A percentile compares a stretch with the other conserved stretches of the same genome.
Conservation (phyloP, 2,329 filamentous ascomycete genomes). For the Colletotrichum paranaense region DNA sequence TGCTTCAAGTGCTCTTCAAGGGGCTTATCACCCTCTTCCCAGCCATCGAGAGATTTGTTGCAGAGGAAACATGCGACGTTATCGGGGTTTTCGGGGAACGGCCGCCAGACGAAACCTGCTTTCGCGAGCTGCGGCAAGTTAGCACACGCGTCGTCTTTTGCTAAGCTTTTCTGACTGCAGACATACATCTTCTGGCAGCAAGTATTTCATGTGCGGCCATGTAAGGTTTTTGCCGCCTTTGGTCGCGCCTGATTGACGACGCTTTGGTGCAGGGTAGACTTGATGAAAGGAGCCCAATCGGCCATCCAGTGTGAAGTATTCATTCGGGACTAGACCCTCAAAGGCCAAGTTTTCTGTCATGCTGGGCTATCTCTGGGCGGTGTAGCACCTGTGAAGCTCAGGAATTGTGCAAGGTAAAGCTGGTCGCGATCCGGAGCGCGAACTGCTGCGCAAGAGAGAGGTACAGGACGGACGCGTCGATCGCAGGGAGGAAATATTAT, state of each 20-base stretch:
- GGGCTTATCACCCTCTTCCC: constrained; percentile 89
- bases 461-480: constrained; percentile 24
- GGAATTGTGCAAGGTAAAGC: not conserved
- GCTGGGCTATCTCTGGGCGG: not conserved
- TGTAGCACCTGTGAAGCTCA: not conserved
- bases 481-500: constrained; percentile 29
- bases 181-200: constrained; percentile 70
- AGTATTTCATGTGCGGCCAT: constrained; percentile 81
- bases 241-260: constrained; percentile 75
- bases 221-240: constrained; percentile 67
- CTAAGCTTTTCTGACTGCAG: constrained; percentile 15
- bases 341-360: constrained; percentile 29
- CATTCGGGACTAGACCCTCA: constrained; percentile 42
- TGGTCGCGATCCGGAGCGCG: constrained; percentile 18
- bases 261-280: constrained; percentile 71
- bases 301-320: constrained; percentile 75
- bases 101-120: constrained; percentile 92
- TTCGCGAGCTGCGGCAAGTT: constrained; percentile 75
- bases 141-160: constrained; percentile 21
- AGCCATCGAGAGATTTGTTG: constrained; percentile 85
- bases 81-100: constrained; percentile 79
- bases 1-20: constrained; percentile 88
- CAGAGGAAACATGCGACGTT: constrained; percentile 94
- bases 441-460: constrained; percentile 1
- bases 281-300: constrained; percentile 84